Conservation (phyloP, 176 grass and related monocot genomes). For the Bolboschoenus planiculmis region DNA sequence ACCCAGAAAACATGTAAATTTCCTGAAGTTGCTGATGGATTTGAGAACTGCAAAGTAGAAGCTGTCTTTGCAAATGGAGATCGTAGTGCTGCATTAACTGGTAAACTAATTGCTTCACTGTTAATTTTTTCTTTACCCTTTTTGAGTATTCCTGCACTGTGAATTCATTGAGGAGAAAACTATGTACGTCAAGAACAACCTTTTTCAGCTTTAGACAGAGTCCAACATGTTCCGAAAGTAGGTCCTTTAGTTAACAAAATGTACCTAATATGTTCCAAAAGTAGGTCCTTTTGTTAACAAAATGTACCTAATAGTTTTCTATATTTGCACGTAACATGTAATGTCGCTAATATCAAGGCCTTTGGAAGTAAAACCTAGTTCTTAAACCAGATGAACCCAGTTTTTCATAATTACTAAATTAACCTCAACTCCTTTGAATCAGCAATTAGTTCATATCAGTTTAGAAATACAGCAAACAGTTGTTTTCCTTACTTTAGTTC, state of each 20-base stretch:
- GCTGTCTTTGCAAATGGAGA: slow-evolving; percentile 84
- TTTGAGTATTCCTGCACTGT: slow-evolving; percentile 19
- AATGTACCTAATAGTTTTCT: not conserved
- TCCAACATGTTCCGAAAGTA: not conserved
- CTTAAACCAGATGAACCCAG: not conserved
- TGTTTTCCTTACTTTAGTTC: not conserved
- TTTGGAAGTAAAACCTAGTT: not conserved
- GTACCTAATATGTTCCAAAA: not conserved
- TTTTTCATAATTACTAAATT: not conserved
- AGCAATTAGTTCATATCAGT: not conserved
- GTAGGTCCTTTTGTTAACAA: not conserved
- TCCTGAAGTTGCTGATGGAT: slow-evolving; percentile 63
- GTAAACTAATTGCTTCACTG: slow-evolving; percentile 32
- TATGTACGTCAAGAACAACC: not conserved
- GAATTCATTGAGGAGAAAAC: not conserved
- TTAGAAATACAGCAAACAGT: not conserved
- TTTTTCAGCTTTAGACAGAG: not conserved
- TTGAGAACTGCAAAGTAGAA: slow-evolving; percentile 44
- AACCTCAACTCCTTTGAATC: not conserved
- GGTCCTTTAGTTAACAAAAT: not conserved
- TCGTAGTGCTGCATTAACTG: slow-evolving; percentile 83
- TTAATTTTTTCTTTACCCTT: not conserved
- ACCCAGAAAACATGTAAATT: slow-evolving; percentile 41
- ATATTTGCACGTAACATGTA: not conserved
- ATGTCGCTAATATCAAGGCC: not conserved